Base-by-base conservation (phyloP, 768 basidiomycete genomes). In the Rickenella mellea region DNA sequence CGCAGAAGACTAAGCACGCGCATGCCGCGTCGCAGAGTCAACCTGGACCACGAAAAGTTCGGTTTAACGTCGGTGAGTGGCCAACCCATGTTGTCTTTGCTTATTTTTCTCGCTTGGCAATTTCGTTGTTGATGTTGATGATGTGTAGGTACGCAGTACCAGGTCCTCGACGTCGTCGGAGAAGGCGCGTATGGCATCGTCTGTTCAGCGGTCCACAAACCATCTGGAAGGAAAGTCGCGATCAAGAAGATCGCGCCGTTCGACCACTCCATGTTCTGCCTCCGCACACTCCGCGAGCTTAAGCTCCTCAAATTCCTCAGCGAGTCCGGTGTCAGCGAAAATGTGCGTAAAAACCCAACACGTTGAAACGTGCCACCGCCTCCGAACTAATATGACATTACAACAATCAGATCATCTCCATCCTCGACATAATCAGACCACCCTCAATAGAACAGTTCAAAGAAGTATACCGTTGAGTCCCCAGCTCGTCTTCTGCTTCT, bases 231-330 rank as follows among this genome's bases (percentile, higher is more conserved):
- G 45, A 90, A 90, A 61, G 94, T 98, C 47, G 93, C 93, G 42
- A 92, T 96, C 71, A 96, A 96, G 73, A 88, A 88, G 67, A 91
- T 96, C 64, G 80, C 85, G 0, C 91, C 91, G 5, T 96, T 94
- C 52, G 92, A 94, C 59, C 91, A 93, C 57, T 82, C 90, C 44
- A 90, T 94, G 87, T 93, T 92, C 66, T 89, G 87, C 56, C 70
- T 92, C 58, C 70, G 83, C 39, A 94, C 91, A n/a, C 62, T 78
- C 38, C 62, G 77, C 28, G 77, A 80, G 52, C 65, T 80, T 57
- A 80, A 80, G 58, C 65, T 78, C 15, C 60, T 68, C 61, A 88
- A 88, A 54, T 88, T 88, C 62, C 61, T 91, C 48, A 84, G 80
- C 55, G 86, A 90, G 66, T 81, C 85, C 0, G 85, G 88, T 28